Base-by-base conservation (phyloP, 1,284 basidiomycete species). In the Hortiboletus rubellus region DNA sequence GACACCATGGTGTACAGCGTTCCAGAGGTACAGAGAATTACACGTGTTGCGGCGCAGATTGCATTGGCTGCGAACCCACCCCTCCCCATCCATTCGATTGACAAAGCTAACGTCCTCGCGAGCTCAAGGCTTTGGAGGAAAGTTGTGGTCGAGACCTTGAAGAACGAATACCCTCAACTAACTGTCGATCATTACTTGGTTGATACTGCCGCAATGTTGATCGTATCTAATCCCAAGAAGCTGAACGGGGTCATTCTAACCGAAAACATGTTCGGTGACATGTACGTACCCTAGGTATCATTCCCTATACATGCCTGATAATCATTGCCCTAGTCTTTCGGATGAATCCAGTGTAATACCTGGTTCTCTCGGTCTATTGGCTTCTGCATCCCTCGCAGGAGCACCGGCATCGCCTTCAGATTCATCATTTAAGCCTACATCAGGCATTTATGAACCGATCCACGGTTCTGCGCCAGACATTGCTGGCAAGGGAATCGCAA, bases 91-190 rank as follows among this genome's bases (percentile, higher is more conserved):
- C 92, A 95, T 75, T 96, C 94, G 3, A 84, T 99, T 74, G 97
- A 99, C 82, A 99, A 99, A 78, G 97, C 97, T 56, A 99, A 99
- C 74, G 97, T 99, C 33, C 85, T 99, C 51, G 97, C 97, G 41
- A 94, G 89, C 66, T 96, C 93, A 42, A 82, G 97, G 48, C 79
- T 99, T 47, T 99, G 97, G 97, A 82, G 97, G 57, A 94, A 89
- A 72, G 90, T 92, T 33, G 94, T 96, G 54, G 89, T 84, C 3
- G 92, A 96, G 71, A 87, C 91, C 14, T 76, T 96, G 66, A 77
- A 83, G 57, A 82, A 82, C 40, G 95, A 98, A 74, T 97, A 91
- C 75, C 94, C 95, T 11, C 86, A 94, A 68, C 75, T 98, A 42
- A 80, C 84, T 66, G 76, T 96, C 51, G 89, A 95, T 71, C 96